These are phyloP conservation scores for Ilex asprella DNA, from an alignment of 257 asterid genomes.

Conservation along the genomic window DNA sequence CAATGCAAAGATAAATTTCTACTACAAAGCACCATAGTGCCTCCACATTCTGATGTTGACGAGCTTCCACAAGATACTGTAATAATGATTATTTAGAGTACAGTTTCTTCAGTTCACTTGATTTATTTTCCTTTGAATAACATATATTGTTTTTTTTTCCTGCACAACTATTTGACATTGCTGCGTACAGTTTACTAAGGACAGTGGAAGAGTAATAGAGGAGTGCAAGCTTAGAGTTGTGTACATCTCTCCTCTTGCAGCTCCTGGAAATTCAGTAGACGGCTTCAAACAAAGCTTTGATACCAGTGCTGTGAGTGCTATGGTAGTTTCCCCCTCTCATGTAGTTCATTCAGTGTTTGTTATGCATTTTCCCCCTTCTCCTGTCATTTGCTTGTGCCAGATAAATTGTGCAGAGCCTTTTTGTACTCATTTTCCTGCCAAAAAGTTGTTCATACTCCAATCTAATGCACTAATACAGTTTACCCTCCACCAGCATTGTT, in stretches of 20 bases:
- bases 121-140: not conserved
- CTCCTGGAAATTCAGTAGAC: conserved; percentile 27
- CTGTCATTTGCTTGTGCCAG: not conserved
- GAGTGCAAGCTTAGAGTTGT: conserved; percentile 74
- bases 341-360: not conserved
- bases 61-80: conserved; percentile 65
- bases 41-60: conserved; percentile 44
- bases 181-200: conserved; percentile 57
- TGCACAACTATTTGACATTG: conserved; percentile 6
- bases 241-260: conserved; percentile 34
- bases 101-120: conserved; percentile 5
- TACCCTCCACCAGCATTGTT: not conserved
- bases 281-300: conserved; percentile 21
- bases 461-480: not conserved
- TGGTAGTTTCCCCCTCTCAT: not conserved
- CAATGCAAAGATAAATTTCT: conserved; percentile 82
- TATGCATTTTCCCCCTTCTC: not conserved
- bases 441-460: not conserved
- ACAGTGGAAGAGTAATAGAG: conserved; percentile 43
- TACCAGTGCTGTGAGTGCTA: conserved; percentile 31
- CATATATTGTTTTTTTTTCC: conserved; percentile 4
- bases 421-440: not conserved
- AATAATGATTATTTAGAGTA: conserved; percentile 14
- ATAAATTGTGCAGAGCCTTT: not conserved
- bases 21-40: conserved; percentile 52